Base-by-base conservation (phyloP, 179 eudicot species). In the Patellifolia procumbens region DNA sequence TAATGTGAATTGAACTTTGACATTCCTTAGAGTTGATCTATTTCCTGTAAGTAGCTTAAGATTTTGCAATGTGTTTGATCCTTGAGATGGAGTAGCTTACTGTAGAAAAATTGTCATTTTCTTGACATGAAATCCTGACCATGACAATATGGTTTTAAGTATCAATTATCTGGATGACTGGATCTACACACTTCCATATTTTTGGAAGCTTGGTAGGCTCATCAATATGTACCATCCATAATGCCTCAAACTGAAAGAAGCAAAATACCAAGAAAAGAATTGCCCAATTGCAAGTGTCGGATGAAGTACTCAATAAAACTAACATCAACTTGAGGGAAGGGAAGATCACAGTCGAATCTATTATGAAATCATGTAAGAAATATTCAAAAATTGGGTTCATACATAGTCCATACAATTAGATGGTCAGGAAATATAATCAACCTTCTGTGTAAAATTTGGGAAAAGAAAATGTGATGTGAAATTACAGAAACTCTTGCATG, bases 401-500 rank as follows among this genome's bases (percentile, higher is more conserved):
- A 32, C 51, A 35, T 5, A 35, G 32, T 71, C 53, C 60, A 75
- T 9, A 7, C 35, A 5, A 22, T 39, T 63, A 62, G 58, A 31
- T n/a, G 24, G 71, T 62, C 68, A 51, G 58, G 61, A 60, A 51
- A 16, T 39, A 26, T 52, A 59, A n/a, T 52, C 70, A 22, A 67
- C 64, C 37, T 58, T 37, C 52, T 61, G 34, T 53, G 60, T 68
- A 52, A 31, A 32, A 29, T n/a, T 3, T 46, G 75, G 9, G 49
- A 49, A 5, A 70, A 29, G 29, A 39, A 74, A 58, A 29, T 4
- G 17, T 70, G 65, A 73, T 81, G 83, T 79, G 85, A 81, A 76
- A 72, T 13, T 53, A 56, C 76, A 56, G 49, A 53, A 76, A 58
- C 46, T 58, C 2, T 39, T 71, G 39, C 87, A 86, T 80, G 83